phyloP scores from a whole-genome alignment of 176 grass and related monocot genomes.

The Alopecurus myosuroides region DNA sequence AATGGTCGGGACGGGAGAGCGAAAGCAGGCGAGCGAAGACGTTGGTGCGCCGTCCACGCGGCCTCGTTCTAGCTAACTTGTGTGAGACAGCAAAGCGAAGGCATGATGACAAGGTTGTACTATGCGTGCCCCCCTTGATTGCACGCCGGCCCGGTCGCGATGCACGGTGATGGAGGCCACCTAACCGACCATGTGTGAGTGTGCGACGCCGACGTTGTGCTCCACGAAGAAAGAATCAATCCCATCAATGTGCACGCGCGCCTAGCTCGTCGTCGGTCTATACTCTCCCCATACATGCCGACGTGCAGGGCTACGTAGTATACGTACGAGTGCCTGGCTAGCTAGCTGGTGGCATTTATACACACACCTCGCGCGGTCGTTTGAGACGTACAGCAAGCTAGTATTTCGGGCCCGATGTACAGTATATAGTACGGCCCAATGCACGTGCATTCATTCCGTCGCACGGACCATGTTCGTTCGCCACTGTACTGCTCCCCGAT shows the following conservation, averaged over 20 bases:
- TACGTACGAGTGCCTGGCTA: not conserved
- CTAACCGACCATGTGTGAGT: slow-evolving; percentile 15
- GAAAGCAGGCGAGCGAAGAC: not conserved
- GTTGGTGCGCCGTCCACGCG: not conserved
- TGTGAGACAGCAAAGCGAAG: not conserved
- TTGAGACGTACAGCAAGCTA: no score
- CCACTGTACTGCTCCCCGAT: not conserved
- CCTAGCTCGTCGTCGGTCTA: not conserved
- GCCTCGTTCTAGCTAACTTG: not conserved
- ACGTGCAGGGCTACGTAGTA: not conserved
- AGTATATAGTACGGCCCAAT: not conserved
- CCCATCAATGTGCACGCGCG: not conserved
- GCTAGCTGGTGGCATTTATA: not conserved
- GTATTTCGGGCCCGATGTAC: no score
- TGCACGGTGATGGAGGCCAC: not conserved
- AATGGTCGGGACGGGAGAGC: not conserved
- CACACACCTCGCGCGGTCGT: no score
- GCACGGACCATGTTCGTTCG: not conserved
- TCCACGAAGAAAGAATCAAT: not conserved
- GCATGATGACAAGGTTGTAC: not conserved
- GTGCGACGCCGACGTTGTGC: not conserved
- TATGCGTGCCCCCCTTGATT: not conserved
- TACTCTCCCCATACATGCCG: not conserved
- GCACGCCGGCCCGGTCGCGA: not conserved
- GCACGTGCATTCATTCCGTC: not conserved